These are phyloP conservation scores for Angophora floribunda DNA, from an alignment of 345 rosid genomes.

Conservation along the genomic window DNA sequence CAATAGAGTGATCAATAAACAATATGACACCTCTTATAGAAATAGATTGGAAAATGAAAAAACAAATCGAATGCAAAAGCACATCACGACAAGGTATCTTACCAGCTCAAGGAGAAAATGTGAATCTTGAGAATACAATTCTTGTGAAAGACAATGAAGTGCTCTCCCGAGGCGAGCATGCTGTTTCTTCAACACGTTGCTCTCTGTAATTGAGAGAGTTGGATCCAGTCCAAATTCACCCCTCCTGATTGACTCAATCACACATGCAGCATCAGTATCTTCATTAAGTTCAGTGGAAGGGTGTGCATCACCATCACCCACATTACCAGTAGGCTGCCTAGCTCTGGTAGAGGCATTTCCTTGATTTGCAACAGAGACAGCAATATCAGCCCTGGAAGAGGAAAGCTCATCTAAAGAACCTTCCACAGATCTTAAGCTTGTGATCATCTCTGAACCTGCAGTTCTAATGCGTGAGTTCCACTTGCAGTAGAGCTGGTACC, in stretches of 20 bases:
- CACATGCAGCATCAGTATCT: conserved; percentile 28
- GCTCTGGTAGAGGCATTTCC: conserved; percentile 13
- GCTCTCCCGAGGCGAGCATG: conserved; percentile 99
- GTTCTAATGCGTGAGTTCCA: conserved; percentile 7
- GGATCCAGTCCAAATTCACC: conserved; percentile 86
- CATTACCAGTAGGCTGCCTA: conserved; percentile 5
- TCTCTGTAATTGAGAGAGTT: conserved; percentile 53
- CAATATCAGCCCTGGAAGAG: conserved; percentile 8
- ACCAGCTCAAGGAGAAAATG: conserved; percentile 99
- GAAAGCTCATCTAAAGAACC: conserved; percentile 13
- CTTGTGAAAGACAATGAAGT: conserved; percentile 95
- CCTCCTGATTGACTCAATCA: conserved; percentile 73
- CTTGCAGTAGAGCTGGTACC: background rate
- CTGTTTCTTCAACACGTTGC: conserved; percentile 73
- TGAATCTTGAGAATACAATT: conserved; percentile 93
- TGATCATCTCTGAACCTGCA: conserved; percentile 2
- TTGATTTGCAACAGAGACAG: conserved; percentile 4
- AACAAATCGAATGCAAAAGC: background rate
- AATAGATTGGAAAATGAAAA: background rate
- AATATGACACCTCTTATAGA: background rate
- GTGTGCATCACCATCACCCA: conserved; percentile 2
- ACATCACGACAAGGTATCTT: conserved; percentile 5
- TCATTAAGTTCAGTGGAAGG: conserved; percentile 12
- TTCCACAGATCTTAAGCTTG: conserved; percentile 9
- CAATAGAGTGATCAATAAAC: background rate